Percentiles rank a stretch among this genome's conserved stretches.
These are phyloP conservation scores for Botrytis tulipae DNA, from an alignment of 2,329 filamentous ascomycete species.

Conservation along the genomic window DNA sequence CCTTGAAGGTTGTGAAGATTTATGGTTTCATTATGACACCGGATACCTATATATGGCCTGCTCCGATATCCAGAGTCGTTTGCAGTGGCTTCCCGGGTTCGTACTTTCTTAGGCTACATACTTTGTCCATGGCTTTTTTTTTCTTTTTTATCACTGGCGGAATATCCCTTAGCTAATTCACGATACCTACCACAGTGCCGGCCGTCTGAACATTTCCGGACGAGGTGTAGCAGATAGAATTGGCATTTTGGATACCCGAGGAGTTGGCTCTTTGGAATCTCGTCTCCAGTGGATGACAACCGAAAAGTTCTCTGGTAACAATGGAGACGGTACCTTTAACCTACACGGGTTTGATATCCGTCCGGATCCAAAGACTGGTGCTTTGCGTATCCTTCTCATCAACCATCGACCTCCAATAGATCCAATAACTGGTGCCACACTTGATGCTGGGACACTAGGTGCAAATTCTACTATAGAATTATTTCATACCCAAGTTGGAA, in stretches of 20 bases:
- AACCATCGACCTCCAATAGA: conserved; percentile 41
- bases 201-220: conserved; percentile 31
- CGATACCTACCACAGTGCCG: conserved; percentile 22
- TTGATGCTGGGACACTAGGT: conserved; percentile 37
- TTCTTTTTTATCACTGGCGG: not conserved
- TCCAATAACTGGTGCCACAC: conserved; percentile 34
- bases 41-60: conserved; percentile 36
- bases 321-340: conserved; percentile 36
- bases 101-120: conserved; percentile 16
- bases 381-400: conserved; percentile 38
- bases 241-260: conserved; percentile 34
- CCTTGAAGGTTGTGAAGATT: conserved; percentile 36
- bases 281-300: conserved; percentile 30
- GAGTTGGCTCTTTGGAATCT: conserved; percentile 27
- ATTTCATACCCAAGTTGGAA: conserved; percentile 36
- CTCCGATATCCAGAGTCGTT: conserved; percentile 29
- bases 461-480: conserved; percentile 42
- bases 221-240: conserved; percentile 31
- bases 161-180: not conserved
- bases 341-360: conserved; percentile 40
- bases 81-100: conserved; percentile 35
- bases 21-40: conserved; percentile 36
- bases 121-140: not conserved
- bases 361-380: conserved; percentile 29
- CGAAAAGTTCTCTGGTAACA: conserved; percentile 31